phyloP scores from a whole-genome alignment of 2,329 filamentous ascomycete species.

The Colletotrichum chrysophilum region DNA sequence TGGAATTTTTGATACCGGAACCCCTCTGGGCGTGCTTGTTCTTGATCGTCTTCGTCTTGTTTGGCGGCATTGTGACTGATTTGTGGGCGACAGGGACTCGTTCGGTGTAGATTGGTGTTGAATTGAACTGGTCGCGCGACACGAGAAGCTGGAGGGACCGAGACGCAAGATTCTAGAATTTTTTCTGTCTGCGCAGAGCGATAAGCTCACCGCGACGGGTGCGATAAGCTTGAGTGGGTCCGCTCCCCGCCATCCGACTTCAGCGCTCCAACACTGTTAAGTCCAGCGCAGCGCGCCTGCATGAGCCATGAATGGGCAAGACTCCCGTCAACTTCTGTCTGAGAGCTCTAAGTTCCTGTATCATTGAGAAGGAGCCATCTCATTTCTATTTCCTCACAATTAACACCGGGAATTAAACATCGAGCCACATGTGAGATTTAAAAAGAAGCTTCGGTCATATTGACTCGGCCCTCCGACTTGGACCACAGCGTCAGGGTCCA shows the following conservation, averaged over 20 bases:
- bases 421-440: neutral
- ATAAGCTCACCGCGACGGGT: slow-evolving; percentile 21
- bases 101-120: neutral
- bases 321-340: neutral
- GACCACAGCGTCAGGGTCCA: neutral
- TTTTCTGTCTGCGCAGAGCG: slow-evolving; percentile 20
- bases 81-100: neutral
- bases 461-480: neutral
- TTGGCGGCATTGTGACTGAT: slow-evolving; percentile 53
- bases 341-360: neutral
- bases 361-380: neutral
- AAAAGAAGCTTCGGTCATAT: neutral
- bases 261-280: neutral
- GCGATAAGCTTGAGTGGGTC: slow-evolving; percentile 21
- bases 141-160: slow-evolving; percentile 4
- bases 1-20: slow-evolving; percentile 45
- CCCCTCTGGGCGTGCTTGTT: slow-evolving; percentile 67
- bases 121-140: slow-evolving; percentile 8
- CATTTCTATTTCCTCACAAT: neutral
- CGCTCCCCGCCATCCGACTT: slow-evolving; percentile 7
- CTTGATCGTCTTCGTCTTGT: slow-evolving; percentile 64
- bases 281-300: neutral
- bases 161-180: slow-evolving; percentile 21
- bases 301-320: neutral
- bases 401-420: too few relatives aligned